Percentiles rank a stretch among this genome's conserved stretches.
phyloP scores from a whole-genome alignment of 2,329 filamentous ascomycete genomes.

The Sporothrix brasiliensis region DNA sequence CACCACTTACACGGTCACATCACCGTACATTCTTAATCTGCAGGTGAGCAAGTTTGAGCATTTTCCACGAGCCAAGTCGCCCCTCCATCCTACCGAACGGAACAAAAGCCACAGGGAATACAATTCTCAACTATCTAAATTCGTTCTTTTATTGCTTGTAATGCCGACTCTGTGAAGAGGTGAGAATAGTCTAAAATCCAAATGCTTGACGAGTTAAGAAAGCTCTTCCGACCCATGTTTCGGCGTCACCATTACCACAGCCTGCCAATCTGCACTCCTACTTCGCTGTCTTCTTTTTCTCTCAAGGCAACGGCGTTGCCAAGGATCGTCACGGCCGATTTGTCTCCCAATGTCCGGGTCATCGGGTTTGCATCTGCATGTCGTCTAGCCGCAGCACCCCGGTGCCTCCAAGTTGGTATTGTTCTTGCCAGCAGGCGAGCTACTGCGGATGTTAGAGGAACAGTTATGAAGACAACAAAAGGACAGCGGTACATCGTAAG shows the following conservation, averaged over 20 bases:
- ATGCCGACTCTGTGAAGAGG: neutral
- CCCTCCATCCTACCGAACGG: too few species aligned
- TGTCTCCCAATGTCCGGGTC: neutral
- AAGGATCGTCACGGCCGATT: neutral
- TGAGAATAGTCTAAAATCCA: neutral
- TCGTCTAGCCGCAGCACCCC: neutral
- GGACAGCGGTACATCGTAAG: too few species aligned
- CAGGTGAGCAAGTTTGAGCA: slow-evolving; percentile 27
- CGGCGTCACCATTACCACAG: too few species aligned
- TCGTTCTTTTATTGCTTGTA: too few species aligned
- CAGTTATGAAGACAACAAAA: neutral
- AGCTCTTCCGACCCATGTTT: too few species aligned
- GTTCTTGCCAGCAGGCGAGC: neutral
- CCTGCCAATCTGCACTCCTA: too few species aligned
- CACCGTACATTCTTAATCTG: neutral
- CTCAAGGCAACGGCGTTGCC: too few species aligned
- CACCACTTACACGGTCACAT: neutral
- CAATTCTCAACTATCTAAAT: too few species aligned
- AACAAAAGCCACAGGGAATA: neutral
- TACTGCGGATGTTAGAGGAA: neutral
- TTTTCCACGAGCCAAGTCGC: neutral
- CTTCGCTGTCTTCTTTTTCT: too few species aligned
- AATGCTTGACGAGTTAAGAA: neutral
- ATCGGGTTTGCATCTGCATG: neutral
- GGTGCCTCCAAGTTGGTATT: neutral